Percentiles rank a stretch among this genome's conserved stretches.
Evolutionary conservation across 2,329 filamentous ascomycete species (phyloP).

Genomic region (Aspergillus sp.): DNA sequence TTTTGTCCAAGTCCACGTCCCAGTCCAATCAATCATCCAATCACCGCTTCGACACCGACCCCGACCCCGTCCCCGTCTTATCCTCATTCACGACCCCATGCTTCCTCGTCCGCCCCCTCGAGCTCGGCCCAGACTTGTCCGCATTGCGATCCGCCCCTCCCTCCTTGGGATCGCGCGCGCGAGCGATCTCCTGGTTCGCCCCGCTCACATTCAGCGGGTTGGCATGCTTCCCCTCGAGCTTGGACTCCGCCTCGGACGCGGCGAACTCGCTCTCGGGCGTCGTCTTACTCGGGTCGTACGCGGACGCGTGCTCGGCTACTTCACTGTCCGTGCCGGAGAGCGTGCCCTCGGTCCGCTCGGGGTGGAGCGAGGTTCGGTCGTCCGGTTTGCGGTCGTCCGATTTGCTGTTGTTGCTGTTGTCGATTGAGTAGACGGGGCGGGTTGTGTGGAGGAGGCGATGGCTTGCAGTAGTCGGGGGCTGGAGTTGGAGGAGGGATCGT

Average conservation of each 20-base stretch:
- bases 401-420: constrained; percentile 3
- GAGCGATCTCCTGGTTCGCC: constrained; percentile 50
- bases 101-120: constrained; percentile 28
- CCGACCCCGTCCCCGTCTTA: constrained; percentile 2
- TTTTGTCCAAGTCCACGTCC: background rate
- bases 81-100: constrained; percentile 14
- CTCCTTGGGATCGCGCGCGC: constrained; percentile 37
- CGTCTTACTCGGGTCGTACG: constrained; percentile 61
- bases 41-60: too few relatives aligned
- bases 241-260: constrained; percentile 27
- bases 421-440: background rate
- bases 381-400: constrained; percentile 3
- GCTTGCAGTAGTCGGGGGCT: constrained; percentile 1
- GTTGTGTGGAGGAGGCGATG: background rate
- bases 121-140: constrained; percentile 29
- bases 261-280: constrained; percentile 50
- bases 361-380: constrained; percentile 55
- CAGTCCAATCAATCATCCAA: background rate
- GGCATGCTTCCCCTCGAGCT: constrained; percentile 29
- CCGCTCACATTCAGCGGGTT: constrained; percentile 52
- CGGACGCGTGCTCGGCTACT: constrained; percentile 49
- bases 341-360: constrained; percentile 56
- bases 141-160: constrained; percentile 34
- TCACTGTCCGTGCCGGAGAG: constrained; percentile 57
- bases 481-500: constrained; percentile 4